Base-by-base conservation (phyloP, 1,284 basidiomycete species). In the Tilletiopsis washingtonensis region DNA sequence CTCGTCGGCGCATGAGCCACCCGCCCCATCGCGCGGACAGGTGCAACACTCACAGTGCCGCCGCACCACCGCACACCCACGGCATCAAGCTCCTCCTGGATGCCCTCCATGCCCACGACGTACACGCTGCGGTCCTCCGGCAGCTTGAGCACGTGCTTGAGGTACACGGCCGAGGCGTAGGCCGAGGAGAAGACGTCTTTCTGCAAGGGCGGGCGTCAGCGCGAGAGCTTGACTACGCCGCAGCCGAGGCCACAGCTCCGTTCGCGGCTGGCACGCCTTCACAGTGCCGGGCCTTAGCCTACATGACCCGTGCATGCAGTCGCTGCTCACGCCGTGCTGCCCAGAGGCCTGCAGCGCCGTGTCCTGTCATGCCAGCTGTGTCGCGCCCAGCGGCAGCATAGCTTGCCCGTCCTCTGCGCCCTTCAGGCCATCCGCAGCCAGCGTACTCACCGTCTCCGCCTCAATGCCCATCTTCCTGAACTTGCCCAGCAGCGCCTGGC, bases 181-280 rank as follows among this genome's bases (percentile, higher is more conserved):
- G 90, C 91, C 5, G 91, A 97, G 42, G 91, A 91, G 66, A 89
- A 94, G 52, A 98, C 88, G 73, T 99, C 93, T 51, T 89, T 85
- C 87, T 93, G 34, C 5, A 34, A 34, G 32, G 12, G 32, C 12
- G 32, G 12, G 12, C 12, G n/a, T n/a, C n/a, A n/a, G n/a, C n/a
- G n/a, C n/a, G n/a, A n/a, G n/a, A n/a, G n/a, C n/a, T n/a, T n/a
- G n/a, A n/a, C n/a, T n/a, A n/a, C n/a, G n/a, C n/a, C n/a, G n/a
- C n/a, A n/a, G n/a, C n/a, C n/a, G n/a, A n/a, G n/a, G n/a, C n/a
- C n/a, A n/a, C n/a, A n/a, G n/a, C n/a, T n/a, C n/a, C n/a, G n/a
- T n/a, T n/a, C n/a, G n/a, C n/a, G n/a, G n/a, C n/a, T n/a, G n/a
- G n/a, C n/a, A n/a, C n/a, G n/a, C 32, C 17, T 34, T 34, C 32